These are phyloP conservation scores for Xylariaceae sp. DNA, from an alignment of 2,329 filamentous ascomycete species.

Conservation along the genomic window DNA sequence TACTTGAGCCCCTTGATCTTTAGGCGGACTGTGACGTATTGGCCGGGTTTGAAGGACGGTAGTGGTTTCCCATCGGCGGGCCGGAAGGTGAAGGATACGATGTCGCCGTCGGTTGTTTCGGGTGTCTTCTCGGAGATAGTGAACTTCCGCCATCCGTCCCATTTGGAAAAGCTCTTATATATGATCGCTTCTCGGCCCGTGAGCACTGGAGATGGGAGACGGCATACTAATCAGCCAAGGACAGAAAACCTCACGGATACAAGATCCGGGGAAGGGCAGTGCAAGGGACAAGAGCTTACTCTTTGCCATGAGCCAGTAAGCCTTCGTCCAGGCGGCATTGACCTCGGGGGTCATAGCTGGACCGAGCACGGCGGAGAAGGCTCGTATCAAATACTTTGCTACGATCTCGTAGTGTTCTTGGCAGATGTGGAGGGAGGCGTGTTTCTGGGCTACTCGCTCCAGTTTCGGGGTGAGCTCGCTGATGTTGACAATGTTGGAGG, in stretches of 20 bases:
- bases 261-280: neutral
- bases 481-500: conserved; percentile 61
- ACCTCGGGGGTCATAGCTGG: conserved; percentile 59
- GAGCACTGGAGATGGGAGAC: too few relatives aligned
- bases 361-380: conserved; percentile 63
- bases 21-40: conserved; percentile 63
- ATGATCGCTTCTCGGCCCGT: conserved; percentile 60
- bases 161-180: conserved; percentile 55
- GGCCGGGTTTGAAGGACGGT: conserved; percentile 61
- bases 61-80: conserved; percentile 57
- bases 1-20: conserved; percentile 52
- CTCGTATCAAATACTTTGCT: conserved; percentile 60
- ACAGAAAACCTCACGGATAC: neutral
- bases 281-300: conserved; percentile 21
- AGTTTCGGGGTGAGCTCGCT: conserved; percentile 49
- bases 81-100: conserved; percentile 64
- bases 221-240: too few relatives aligned
- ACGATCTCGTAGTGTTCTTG: conserved; percentile 68
- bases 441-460: conserved; percentile 63
- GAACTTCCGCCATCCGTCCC: conserved; percentile 65
- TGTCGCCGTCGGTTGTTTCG: conserved; percentile 54
- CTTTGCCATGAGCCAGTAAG: conserved; percentile 68
- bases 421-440: conserved; percentile 62
- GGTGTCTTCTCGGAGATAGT: conserved; percentile 57
- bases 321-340: conserved; percentile 62